Conservation (phyloP, 2,329 filamentous ascomycete species). For the Calycina herbarum region DNA sequence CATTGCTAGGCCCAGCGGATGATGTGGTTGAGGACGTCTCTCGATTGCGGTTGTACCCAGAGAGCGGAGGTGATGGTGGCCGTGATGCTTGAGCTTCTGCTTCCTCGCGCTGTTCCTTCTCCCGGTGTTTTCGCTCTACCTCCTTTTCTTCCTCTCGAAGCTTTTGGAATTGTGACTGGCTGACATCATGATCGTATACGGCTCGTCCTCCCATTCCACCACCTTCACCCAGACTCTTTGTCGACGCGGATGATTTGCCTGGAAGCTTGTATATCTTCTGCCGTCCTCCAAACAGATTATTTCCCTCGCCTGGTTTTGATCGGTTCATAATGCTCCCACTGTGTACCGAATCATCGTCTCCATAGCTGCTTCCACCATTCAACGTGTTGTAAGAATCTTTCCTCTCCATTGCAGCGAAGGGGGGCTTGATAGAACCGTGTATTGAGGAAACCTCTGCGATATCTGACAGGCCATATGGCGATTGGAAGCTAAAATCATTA, state of each 20-base stretch:
- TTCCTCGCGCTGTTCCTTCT: constrained; percentile 38
- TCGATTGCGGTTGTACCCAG: constrained; percentile 70
- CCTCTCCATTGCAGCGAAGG: constrained; percentile 53
- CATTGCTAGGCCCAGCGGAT: constrained; percentile 61
- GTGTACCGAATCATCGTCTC: constrained; percentile 64
- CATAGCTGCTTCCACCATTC: constrained; percentile 29
- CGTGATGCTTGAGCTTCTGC: constrained; percentile 42
- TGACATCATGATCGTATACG: constrained; percentile 85
- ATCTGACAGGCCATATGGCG: constrained; percentile 62
- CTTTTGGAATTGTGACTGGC: constrained; percentile 79
- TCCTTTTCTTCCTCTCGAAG: constrained; percentile 53
- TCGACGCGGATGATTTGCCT: constrained; percentile 46
- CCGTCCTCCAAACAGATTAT: constrained; percentile 88
- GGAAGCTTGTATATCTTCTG: constrained; percentile 94
- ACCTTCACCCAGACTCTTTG: constrained; percentile 39
- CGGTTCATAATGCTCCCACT: constrained; percentile 79
- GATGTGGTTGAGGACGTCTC: constrained; percentile 87
- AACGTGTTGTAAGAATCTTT: constrained; percentile 65
- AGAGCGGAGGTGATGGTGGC: constrained; percentile 57
- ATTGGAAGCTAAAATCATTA: constrained; percentile 58
- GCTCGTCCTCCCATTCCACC: constrained; percentile 62
- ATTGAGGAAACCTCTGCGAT: constrained; percentile 91
- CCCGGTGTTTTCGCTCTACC: constrained; percentile 37
- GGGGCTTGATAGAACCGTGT: constrained; percentile 58
- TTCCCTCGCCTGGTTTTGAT: constrained; percentile 81